A percentile compares a stretch with the other conserved stretches of the same genome.
Evolutionary conservation across 257 asterid genomes (phyloP).

Genomic region (Solanum sejunctum): DNA sequence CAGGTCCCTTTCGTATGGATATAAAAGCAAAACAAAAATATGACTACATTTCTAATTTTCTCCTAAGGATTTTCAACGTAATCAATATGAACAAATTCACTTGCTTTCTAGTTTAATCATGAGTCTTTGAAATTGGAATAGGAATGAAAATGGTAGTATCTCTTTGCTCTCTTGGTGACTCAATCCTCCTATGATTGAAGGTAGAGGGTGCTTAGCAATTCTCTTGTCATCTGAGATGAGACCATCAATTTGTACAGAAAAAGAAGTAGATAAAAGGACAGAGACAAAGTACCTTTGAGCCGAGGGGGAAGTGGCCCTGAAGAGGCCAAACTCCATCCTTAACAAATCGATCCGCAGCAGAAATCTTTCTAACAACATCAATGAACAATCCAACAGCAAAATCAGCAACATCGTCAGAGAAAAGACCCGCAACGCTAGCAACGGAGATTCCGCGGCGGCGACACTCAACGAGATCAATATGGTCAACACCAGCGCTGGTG

Average conservation of each 20-base stretch:
- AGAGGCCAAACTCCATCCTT: conserved; percentile 39
- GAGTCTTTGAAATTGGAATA: too few relatives aligned
- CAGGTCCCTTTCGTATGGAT: not conserved
- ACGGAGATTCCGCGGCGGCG: conserved; percentile 50
- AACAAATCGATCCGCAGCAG: conserved; percentile 29
- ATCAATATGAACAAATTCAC: not conserved
- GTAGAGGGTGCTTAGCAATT: too few relatives aligned
- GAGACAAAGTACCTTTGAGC: conserved; percentile 29
- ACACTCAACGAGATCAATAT: conserved; percentile 55
- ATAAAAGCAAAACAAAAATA: not conserved
- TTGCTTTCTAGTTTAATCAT: not conserved
- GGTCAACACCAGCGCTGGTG: conserved; percentile 54
- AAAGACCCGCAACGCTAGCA: conserved; percentile 21
- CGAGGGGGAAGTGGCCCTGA: conserved; percentile 30
- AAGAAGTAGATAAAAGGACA: not conserved
- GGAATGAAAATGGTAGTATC: too few relatives aligned
- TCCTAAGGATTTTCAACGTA: too few relatives aligned
- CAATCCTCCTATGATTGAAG: too few relatives aligned
- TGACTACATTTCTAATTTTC: too few relatives aligned
- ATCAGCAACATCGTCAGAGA: conserved; percentile 23
- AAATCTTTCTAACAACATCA: conserved; percentile 15
- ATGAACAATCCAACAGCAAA: conserved; percentile 16
- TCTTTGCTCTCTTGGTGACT: too few relatives aligned
- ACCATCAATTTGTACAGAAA: not conserved
- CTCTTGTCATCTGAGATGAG: too few relatives aligned